Conservation (phyloP, 2,329 filamentous ascomycete species). For the Verticillium zaregamsianum region DNA sequence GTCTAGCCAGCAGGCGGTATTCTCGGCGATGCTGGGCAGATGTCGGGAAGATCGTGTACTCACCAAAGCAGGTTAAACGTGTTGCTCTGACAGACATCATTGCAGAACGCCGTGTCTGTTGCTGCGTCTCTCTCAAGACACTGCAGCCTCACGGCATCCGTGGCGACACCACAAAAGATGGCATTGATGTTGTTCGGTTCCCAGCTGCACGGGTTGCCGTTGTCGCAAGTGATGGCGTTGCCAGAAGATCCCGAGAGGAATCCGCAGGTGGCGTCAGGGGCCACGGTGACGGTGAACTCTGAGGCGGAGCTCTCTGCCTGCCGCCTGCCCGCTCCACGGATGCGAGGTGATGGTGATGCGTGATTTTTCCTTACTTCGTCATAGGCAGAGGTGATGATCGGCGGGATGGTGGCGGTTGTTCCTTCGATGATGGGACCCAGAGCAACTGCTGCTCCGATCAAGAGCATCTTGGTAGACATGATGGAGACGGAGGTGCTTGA, state of each 20-base stretch:
- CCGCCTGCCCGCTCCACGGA: not conserved
- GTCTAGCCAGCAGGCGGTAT: not conserved
- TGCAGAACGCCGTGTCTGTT: slow-evolving; percentile 2
- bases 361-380: not conserved
- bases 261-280: slow-evolving; percentile 8
- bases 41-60: not conserved
- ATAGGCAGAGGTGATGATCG: not conserved
- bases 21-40: not conserved
- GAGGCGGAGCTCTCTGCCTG: not conserved
- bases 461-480: not conserved
- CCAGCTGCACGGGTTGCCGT: slow-evolving; percentile 6
- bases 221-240: slow-evolving; percentile 7
- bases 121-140: not conserved
- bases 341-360: not conserved
- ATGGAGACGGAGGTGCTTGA: not conserved
- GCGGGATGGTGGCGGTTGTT: not conserved
- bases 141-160: not conserved
- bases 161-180: slow-evolving; percentile 6
- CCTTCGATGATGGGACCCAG: not conserved
- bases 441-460: not conserved
- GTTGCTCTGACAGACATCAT: slow-evolving; percentile 10
- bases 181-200: slow-evolving; percentile 1
- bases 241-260: slow-evolving; percentile 9
- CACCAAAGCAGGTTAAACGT: slow-evolving; percentile 6
- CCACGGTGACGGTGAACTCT: slow-evolving; percentile 6